These are phyloP conservation scores for Apiotrichum brassicae DNA, from an alignment of 1,284 basidiomycete species.

Conservation along the genomic window DNA sequence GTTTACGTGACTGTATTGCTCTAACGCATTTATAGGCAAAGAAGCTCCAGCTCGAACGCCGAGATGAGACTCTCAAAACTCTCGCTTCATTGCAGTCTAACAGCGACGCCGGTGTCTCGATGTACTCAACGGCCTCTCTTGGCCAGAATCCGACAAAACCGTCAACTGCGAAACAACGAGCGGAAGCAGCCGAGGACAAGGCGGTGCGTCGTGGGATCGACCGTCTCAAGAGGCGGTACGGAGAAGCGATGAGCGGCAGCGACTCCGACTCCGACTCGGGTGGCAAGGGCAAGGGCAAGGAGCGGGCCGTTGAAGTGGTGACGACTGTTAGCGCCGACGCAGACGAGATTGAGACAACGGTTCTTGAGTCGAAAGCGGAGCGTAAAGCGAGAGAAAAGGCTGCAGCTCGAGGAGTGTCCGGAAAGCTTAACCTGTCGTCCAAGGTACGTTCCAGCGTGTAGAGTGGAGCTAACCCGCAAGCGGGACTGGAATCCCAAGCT, in stretches of 20 bases:
- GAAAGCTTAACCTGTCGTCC: constrained; percentile 24
- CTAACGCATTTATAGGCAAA: constrained; percentile 29
- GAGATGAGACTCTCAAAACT: constrained; percentile 38
- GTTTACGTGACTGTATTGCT: constrained; percentile 19
- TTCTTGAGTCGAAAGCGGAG: constrained; percentile 32
- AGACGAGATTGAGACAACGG: constrained; percentile 48
- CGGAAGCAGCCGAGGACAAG: constrained; percentile 69
- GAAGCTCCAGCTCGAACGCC: constrained; percentile 44
- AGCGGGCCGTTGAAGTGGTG: constrained; percentile 55
- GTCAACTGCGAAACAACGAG: constrained; percentile 52
- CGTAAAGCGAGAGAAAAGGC: constrained; percentile 19
- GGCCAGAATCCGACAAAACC: constrained; percentile 43
- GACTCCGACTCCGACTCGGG: constrained; percentile 46
- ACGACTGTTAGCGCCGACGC: constrained; percentile 51
- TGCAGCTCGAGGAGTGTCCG: constrained; percentile 11
- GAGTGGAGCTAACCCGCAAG: neutral
- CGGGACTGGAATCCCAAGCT: constrained; percentile 38
- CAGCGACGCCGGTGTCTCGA: constrained; percentile 22
- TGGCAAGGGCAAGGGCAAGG: constrained; percentile 51
- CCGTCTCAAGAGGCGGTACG: constrained; percentile 52
- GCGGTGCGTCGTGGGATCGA: constrained; percentile 62
- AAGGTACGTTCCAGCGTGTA: constrained; percentile 24
- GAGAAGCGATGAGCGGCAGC: constrained; percentile 53
- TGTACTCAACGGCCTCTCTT: constrained; percentile 32
- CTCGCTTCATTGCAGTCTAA: constrained; percentile 33